phyloP scores from a whole-genome alignment of 2,329 filamentous ascomycete genomes.

The Penicillium sp. region DNA sequence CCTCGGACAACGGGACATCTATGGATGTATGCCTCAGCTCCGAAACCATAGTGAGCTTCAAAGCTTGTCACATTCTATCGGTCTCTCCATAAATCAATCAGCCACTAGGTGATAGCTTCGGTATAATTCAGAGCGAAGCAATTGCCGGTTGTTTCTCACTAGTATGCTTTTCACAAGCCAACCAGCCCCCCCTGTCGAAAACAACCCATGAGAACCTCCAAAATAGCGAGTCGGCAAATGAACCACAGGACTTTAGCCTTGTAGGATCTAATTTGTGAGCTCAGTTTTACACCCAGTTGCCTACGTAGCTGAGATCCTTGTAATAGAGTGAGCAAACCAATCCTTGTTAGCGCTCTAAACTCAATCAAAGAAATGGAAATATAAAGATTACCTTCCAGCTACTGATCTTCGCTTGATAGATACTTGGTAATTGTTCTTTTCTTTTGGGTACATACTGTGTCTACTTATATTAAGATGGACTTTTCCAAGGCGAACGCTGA shows the following conservation, averaged over 20 bases:
- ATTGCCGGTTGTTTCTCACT: conserved; percentile 2
- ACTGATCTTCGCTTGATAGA: neutral
- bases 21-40: neutral
- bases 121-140: conserved; percentile 13
- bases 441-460: neutral
- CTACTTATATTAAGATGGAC: neutral
- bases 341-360: neutral
- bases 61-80: neutral
- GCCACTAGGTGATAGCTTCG: conserved; percentile 1
- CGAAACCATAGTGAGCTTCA: too few relatives aligned
- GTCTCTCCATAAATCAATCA: too few relatives aligned
- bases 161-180: neutral
- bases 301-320: neutral
- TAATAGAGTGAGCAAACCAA: neutral
- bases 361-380: neutral
- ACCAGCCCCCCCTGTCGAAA: neutral
- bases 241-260: neutral
- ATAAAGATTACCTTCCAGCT: neutral
- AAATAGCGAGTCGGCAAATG: neutral
- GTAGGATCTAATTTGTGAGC: neutral
- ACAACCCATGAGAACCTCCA: neutral
- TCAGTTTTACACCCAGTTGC: neutral
- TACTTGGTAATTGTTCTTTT: neutral
- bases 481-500: neutral
- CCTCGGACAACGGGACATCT: neutral